Conservation (phyloP, 495 filamentous ascomycete genomes). For the Alectoria sarmentosa region DNA sequence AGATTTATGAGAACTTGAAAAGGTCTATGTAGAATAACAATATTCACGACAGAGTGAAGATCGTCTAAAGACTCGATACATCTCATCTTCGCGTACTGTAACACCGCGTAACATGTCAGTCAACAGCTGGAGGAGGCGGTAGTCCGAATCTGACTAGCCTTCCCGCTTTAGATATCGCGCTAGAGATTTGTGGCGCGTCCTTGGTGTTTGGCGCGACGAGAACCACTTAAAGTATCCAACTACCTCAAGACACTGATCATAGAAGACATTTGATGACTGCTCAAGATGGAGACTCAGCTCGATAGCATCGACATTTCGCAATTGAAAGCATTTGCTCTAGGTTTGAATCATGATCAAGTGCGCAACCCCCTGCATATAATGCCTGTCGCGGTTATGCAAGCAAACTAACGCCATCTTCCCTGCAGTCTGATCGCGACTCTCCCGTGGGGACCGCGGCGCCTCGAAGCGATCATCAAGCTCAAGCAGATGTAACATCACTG, state of each 20-base stretch:
- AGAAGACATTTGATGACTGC: background rate
- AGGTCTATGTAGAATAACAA: too few species aligned
- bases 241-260: background rate
- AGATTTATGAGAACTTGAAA: too few species aligned
- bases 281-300: slow-evolving; percentile 9
- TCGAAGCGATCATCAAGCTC: slow-evolving; percentile 3
- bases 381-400: slow-evolving; percentile 24
- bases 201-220: background rate
- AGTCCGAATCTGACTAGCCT: too few species aligned
- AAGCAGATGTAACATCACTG: background rate
- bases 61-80: too few species aligned
- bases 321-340: slow-evolving; percentile 45
- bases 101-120: too few species aligned
- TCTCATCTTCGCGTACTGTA: too few species aligned
- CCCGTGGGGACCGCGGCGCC: background rate
- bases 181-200: slow-evolving; percentile 2
- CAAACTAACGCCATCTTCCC: slow-evolving; percentile 22
- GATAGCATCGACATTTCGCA: slow-evolving; percentile 45
- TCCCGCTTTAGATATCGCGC: background rate
- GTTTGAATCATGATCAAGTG: slow-evolving; percentile 19
- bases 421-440: slow-evolving; percentile 20
- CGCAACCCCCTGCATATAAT: slow-evolving; percentile 11
- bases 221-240: background rate
- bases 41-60: too few species aligned
- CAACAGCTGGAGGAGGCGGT: too few species aligned